These are phyloP conservation scores for Toxicodendron radicans DNA, from an alignment of 345 rosid genomes.

Conservation along the genomic window DNA sequence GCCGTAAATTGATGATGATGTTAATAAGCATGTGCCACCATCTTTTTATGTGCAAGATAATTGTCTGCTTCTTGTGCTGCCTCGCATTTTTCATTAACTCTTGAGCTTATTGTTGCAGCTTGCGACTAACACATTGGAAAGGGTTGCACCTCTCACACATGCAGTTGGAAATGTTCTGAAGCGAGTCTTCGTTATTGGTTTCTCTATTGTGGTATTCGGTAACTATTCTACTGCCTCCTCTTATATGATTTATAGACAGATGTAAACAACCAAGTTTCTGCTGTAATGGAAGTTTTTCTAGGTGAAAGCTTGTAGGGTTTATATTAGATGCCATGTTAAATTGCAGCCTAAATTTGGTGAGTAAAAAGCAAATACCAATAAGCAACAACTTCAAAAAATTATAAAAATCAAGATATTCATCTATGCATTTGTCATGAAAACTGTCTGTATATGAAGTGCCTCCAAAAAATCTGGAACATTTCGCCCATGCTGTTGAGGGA, in stretches of 20 bases:
- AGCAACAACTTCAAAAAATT: not conserved
- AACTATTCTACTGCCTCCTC: slow-evolving; percentile 10
- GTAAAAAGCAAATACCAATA: not conserved
- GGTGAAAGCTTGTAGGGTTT: not conserved
- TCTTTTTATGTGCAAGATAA: not conserved
- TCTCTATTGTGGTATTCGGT: slow-evolving; percentile 53
- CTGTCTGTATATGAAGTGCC: not conserved
- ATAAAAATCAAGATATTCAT: not conserved
- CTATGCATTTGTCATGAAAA: not conserved
- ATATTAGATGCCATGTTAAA: not conserved
- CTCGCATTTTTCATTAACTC: not conserved
- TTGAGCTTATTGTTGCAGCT: slow-evolving; percentile 36
- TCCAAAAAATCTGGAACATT: not conserved
- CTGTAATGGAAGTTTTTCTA: not conserved
- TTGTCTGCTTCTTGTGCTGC: not conserved
- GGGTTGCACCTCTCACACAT: slow-evolving; percentile 56
- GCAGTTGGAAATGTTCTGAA: slow-evolving; percentile 58
- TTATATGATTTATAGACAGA: not conserved
- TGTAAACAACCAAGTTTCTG: not conserved
- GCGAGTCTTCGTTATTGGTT: slow-evolving; percentile 53
- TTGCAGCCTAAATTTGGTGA: not conserved
- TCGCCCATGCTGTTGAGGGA: not conserved
- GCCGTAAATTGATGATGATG: not conserved
- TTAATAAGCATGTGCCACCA: not conserved
- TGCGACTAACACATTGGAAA: slow-evolving; percentile 53